Conservation (phyloP, 2,329 filamentous ascomycete genomes). For the Ambrosiella beaveri region DNA sequence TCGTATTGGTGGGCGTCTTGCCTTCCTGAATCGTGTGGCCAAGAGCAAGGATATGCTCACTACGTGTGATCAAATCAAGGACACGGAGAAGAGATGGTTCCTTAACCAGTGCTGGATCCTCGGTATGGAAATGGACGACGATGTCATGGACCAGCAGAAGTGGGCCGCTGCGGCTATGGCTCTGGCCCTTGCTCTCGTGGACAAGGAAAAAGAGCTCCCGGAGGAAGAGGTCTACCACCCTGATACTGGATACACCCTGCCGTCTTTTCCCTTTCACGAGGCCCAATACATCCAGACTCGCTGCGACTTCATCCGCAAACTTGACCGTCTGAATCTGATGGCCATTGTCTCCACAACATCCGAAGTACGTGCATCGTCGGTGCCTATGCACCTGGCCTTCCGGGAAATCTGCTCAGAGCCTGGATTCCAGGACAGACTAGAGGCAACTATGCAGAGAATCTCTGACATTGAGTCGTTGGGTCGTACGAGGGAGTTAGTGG, state of each 20-base stretch:
- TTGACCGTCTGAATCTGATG: slow-evolving; percentile 90
- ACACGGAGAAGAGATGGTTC: slow-evolving; percentile 59
- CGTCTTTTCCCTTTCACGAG: slow-evolving; percentile 63
- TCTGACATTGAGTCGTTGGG: slow-evolving; percentile 85
- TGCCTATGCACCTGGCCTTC: slow-evolving; percentile 92
- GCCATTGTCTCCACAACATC: slow-evolving; percentile 68
- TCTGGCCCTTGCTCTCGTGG: slow-evolving; percentile 77
- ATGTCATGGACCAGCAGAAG: slow-evolving; percentile 97
- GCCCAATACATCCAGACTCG: slow-evolving; percentile 89
- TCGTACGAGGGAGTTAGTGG: slow-evolving; percentile 81
- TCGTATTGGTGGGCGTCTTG: slow-evolving; percentile 70
- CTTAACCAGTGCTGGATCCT: slow-evolving; percentile 61
- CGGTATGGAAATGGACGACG: slow-evolving; percentile 68
- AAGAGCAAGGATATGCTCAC: slow-evolving; percentile 64
- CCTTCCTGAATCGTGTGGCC: slow-evolving; percentile 80
- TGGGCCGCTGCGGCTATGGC: slow-evolving; percentile 91
- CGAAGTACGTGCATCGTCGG: slow-evolving; percentile 77
- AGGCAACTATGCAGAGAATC: slow-evolving; percentile 71
- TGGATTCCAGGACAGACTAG: slow-evolving; percentile 68
- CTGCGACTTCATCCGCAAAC: slow-evolving; percentile 79
- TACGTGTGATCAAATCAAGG: slow-evolving; percentile 54
- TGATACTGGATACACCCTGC: slow-evolving; percentile 54
- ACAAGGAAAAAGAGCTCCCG: slow-evolving; percentile 47
- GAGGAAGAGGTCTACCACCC: slow-evolving; percentile 45
- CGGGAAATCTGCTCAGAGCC: slow-evolving; percentile 58